phyloP scores from a whole-genome alignment of 371 early-diverging fungal genomes.

The Quaeritorhiza haematococci region DNA sequence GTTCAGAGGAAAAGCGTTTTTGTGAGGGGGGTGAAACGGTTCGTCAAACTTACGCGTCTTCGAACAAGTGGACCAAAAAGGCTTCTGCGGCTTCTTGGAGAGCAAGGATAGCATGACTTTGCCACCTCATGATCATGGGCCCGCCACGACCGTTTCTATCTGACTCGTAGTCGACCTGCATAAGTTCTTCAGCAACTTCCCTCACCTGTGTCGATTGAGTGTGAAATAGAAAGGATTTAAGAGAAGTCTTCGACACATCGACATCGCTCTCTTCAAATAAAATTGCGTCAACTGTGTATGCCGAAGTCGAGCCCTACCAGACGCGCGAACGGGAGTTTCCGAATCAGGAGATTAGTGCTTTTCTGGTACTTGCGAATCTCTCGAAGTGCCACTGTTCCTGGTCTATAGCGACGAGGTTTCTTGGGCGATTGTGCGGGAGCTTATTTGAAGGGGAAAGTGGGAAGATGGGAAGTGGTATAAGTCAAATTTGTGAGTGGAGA shows the following conservation, averaged over 20 bases:
- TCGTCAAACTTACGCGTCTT: slow-evolving; percentile 72
- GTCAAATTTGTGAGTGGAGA: too few relatives aligned
- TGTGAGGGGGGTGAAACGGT: slow-evolving; percentile 10
- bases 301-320: too few relatives aligned
- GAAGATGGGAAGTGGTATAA: too few relatives aligned
- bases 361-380: slow-evolving; percentile 75
- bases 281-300: too few relatives aligned
- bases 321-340: slow-evolving; percentile 74
- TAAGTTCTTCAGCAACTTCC: slow-evolving; percentile 56
- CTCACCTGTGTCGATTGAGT: slow-evolving; percentile 46
- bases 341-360: slow-evolving; percentile 59
- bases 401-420: too few relatives aligned
- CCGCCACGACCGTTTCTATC: slow-evolving; percentile 8
- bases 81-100: slow-evolving; percentile 91
- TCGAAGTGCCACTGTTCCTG: slow-evolving; percentile 62
- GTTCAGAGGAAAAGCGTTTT: slow-evolving; percentile 17
- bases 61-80: slow-evolving; percentile 82
- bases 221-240: too few relatives aligned
- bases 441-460: too few relatives aligned
- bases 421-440: too few relatives aligned
- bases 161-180: slow-evolving; percentile 22
- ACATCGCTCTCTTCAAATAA: too few relatives aligned
- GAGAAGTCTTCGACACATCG: background rate
- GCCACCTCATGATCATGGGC: slow-evolving; percentile 61
- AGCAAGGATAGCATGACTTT: slow-evolving; percentile 72